phyloP scores from a whole-genome alignment of 1,284 basidiomycete genomes.

The Papiliotrema laurentii region DNA sequence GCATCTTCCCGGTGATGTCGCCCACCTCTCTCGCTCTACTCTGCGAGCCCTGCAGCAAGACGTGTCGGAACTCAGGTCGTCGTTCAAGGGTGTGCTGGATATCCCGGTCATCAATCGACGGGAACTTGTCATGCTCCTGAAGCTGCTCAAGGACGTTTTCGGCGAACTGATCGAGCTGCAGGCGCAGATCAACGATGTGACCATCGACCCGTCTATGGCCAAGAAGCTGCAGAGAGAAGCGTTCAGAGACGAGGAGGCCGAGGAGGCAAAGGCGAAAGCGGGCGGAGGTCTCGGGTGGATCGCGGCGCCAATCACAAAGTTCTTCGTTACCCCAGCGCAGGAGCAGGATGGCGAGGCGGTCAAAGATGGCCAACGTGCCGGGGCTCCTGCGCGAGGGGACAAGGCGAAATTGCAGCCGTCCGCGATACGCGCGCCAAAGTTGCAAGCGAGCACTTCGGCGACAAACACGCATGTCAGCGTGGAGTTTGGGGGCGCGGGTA shows the following conservation, averaged over 20 bases:
- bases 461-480: conserved; percentile 86
- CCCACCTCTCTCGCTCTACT: conserved; percentile 79
- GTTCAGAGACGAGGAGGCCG: conserved; percentile 52
- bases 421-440: conserved; percentile 60
- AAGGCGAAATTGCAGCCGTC: conserved; percentile 23
- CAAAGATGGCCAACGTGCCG: not conserved
- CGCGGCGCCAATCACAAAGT: conserved; percentile 51
- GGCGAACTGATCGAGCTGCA: conserved; percentile 77
- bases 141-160: conserved; percentile 79
- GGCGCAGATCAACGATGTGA: conserved; percentile 79
- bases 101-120: conserved; percentile 65
- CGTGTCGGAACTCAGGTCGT: conserved; percentile 62
- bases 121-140: conserved; percentile 79
- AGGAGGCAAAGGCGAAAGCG: conserved; percentile 28
- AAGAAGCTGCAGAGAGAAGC: conserved; percentile 62
- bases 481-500: conserved; percentile 74
- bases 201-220: conserved; percentile 78
- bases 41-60: conserved; percentile 73
- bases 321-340: conserved; percentile 40
- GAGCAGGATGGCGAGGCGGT: not conserved
- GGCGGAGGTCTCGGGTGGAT: conserved; percentile 62
- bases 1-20: conserved; percentile 74
- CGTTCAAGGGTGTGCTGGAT: conserved; percentile 64
- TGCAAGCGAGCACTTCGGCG: conserved; percentile 72
- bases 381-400: conserved; percentile 13